Evolutionary conservation across 495 filamentous ascomycete species (phyloP), one percentile per base, ranked within the genome.

Genomic region (Aspergillus avenaceus): DNA sequence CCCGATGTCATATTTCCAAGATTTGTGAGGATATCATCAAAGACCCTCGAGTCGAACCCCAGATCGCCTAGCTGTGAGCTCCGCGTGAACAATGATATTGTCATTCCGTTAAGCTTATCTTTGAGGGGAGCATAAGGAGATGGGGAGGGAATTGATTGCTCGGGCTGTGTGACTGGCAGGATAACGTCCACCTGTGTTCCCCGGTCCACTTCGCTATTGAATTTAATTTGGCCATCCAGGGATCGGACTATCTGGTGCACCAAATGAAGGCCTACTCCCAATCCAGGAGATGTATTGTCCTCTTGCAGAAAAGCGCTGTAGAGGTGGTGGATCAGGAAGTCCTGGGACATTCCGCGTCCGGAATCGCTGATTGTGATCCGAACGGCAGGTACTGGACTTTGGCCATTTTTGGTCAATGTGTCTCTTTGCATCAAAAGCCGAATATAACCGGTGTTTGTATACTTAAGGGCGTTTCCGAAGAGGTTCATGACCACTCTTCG

Each of bases 391-490:
- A n/a, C n/a, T n/a, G 25, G 32, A 43, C 50, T 47, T 34, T 32
- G 62, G 8, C 36, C 42, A 19, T 50, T 28, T 13, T 22, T 8
- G 1, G 18, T 28, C 32, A 52, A 38, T 22, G 55, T 51, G 13
- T 72, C 64, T 14, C 74, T 70, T 22, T 68, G 71, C 12, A 87
- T 62, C 3, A 62, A 67, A 11, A 90, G 68, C 8, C 74, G 69
- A 24, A 90, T 81, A 47, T 66, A 79, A 2, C 86, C 86, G 0
- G 69, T 64, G 8, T 61, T 58, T 11, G 82, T 87, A 55, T 86
- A 88, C 54, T 90, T 90, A 19, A 89, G 66, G 0, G 86, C 77
- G 60, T 90, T 90, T 11, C 86, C 83, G 42, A 87, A 78, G 4
- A 90, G 56, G 55, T 90, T 89, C 81, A 87, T 85, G 18, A 90